phyloP scores from a whole-genome alignment of 2,329 filamentous ascomycete genomes.

The Microdochium paspali region DNA sequence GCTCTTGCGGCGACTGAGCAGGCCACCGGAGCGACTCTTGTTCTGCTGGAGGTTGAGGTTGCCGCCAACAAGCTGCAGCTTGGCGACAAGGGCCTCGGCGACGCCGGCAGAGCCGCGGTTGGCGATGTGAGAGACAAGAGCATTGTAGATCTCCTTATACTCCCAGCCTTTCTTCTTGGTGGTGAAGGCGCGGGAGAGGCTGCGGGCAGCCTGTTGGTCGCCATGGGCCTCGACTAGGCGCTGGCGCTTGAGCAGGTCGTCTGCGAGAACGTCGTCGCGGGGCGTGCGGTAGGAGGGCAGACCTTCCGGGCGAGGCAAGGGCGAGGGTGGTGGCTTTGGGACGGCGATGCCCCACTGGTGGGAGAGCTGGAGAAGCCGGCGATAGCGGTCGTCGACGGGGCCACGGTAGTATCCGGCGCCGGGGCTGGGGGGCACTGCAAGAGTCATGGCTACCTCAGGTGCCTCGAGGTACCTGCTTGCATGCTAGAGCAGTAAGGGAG shows the following conservation, averaged over 20 bases:
- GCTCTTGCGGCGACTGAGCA: slow-evolving; percentile 39
- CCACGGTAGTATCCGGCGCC: slow-evolving; percentile 3
- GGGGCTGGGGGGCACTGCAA: background rate
- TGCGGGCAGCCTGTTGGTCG: slow-evolving; percentile 24
- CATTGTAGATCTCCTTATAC: slow-evolving; percentile 41
- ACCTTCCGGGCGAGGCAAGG: slow-evolving; percentile 30
- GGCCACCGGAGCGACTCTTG: slow-evolving; percentile 35
- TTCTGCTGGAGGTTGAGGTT: slow-evolving; percentile 35
- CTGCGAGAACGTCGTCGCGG: slow-evolving; percentile 41
- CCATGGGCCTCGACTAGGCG: slow-evolving; percentile 20
- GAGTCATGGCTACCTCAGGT: background rate
- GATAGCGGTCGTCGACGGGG: slow-evolving; percentile 25
- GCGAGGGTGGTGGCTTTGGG: slow-evolving; percentile 26
- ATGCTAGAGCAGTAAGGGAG: background rate
- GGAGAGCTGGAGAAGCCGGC: slow-evolving; percentile 39
- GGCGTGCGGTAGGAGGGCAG: slow-evolving; percentile 33
- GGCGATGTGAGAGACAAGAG: slow-evolving; percentile 37
- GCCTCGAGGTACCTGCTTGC: no score
- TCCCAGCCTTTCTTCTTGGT: slow-evolving; percentile 43
- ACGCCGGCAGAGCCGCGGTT: slow-evolving; percentile 41
- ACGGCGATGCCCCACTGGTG: slow-evolving; percentile 36
- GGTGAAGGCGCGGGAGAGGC: slow-evolving; percentile 32
- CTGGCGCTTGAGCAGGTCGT: slow-evolving; percentile 41
- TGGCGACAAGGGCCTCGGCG: slow-evolving; percentile 44
- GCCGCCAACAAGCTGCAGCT: slow-evolving; percentile 37